Percentiles rank a stretch among this genome's conserved stretches.
Evolutionary conservation across 148 eudicot genomes (phyloP).

Genomic region (Chenopodium berlandieri): DNA sequence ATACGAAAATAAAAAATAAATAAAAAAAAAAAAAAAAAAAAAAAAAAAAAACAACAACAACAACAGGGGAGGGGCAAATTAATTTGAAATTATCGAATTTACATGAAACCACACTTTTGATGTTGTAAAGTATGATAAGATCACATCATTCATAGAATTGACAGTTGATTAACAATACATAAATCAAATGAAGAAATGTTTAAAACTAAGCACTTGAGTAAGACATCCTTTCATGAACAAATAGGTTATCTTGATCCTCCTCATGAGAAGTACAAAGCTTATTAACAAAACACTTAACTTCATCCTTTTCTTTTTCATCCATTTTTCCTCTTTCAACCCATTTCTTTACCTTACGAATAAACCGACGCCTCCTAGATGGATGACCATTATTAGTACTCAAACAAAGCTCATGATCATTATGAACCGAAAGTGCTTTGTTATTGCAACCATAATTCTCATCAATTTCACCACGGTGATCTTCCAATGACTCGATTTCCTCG

Average conservation of each 20-base stretch:
- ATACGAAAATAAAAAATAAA: too few relatives aligned
- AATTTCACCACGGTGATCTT: conserved; percentile 1
- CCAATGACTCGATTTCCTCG: conserved; percentile 2
- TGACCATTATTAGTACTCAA: neutral
- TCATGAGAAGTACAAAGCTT: conserved; percentile 22
- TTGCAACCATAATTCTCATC: conserved; percentile 24
- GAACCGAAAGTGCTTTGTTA: neutral
- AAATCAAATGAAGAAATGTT: too few relatives aligned
- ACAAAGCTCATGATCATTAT: conserved; percentile 1
- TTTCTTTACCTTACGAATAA: conserved; percentile 47
- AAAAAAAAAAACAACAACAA: too few relatives aligned
- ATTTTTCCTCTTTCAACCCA: conserved; percentile 56
- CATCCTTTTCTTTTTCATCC: conserved; percentile 33
- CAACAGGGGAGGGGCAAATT: too few relatives aligned
- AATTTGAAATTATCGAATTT: too few relatives aligned
- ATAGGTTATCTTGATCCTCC: conserved; percentile 23
- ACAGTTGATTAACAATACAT: neutral
- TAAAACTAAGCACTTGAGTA: conserved; percentile 38
- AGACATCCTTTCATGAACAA: conserved; percentile 33
- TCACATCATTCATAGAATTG: neutral
- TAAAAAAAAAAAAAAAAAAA: too few relatives aligned
- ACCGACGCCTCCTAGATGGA: conserved; percentile 37
- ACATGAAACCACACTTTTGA: too few relatives aligned
- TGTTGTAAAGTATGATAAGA: too few relatives aligned
- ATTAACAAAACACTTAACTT: conserved; percentile 32